Conservation (phyloP, 768 basidiomycete species). For the Serpula lacrymans region DNA sequence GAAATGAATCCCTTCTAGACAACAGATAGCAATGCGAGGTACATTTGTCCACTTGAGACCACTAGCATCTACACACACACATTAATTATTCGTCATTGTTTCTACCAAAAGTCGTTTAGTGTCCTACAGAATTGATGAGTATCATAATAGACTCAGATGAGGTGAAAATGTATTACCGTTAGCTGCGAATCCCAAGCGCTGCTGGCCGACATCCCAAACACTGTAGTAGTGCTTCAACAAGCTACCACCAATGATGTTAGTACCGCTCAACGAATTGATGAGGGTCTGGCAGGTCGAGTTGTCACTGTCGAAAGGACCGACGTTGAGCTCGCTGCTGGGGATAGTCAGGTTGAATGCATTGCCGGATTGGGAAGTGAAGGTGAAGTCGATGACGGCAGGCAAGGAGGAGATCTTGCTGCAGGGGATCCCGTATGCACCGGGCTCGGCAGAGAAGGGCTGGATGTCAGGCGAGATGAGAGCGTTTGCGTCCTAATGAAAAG, state of each 20-base stretch:
- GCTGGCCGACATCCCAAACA: conserved; percentile 51
- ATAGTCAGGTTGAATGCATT: conserved; percentile 53
- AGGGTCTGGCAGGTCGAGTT: conserved; percentile 51
- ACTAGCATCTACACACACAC: too few species aligned
- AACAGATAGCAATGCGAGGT: too few species aligned
- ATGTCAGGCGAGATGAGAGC: conserved; percentile 58
- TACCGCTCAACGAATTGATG: conserved; percentile 55
- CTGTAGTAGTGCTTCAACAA: conserved; percentile 59
- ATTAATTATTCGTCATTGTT: too few species aligned
- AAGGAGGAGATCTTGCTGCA: conserved; percentile 44
- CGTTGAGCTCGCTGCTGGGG: conserved; percentile 53
- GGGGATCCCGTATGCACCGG: conserved; percentile 54
- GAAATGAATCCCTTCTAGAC: too few species aligned
- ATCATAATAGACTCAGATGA: too few species aligned
- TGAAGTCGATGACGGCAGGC: conserved; percentile 49
- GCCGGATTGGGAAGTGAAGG: conserved; percentile 50
- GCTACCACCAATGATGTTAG: conserved; percentile 49
- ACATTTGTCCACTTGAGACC: too few species aligned
- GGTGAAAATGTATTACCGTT: conserved; percentile 27
- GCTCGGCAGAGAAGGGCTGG: conserved; percentile 45
- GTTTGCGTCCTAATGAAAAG: conserved; percentile 43
- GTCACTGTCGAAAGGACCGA: conserved; percentile 53
- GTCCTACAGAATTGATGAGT: too few species aligned
- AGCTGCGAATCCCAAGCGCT: conserved; percentile 52
- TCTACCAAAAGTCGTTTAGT: too few species aligned